A percentile compares a stretch with the other conserved stretches of the same genome.
Evolutionary conservation across 768 basidiomycete genomes (phyloP).

Genomic region (Solioccasus polychromus): DNA sequence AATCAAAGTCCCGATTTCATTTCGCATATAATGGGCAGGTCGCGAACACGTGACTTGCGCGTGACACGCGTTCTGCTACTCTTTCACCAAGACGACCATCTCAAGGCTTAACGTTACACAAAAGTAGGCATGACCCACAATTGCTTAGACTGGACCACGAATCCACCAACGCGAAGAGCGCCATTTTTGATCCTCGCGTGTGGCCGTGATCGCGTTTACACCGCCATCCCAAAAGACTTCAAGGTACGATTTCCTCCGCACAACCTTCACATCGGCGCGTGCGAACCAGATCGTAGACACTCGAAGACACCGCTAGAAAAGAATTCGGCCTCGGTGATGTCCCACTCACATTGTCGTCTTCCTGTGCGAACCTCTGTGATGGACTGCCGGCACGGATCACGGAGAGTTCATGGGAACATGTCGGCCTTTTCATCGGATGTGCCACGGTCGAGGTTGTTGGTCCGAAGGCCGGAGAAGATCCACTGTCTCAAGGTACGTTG

Average conservation of each 20-base stretch:
- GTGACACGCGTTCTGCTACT: constrained; percentile 2
- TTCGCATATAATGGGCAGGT: neutral
- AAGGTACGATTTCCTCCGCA: constrained; percentile 5
- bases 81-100: too few species aligned
- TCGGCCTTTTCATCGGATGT: constrained; percentile 24
- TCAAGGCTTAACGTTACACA: too few species aligned
- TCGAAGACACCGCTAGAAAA: constrained; percentile 13
- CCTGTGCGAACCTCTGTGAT: constrained; percentile 21
- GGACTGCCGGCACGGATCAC: constrained; percentile 24
- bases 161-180: constrained; percentile 17
- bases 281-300: constrained; percentile 3
- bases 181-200: constrained; percentile 18
- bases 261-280: neutral
- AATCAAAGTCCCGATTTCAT: too few species aligned
- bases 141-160: constrained; percentile 25
- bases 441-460: constrained; percentile 10
- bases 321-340: constrained; percentile 22
- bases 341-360: constrained; percentile 12
- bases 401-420: constrained; percentile 13
- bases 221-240: constrained; percentile 14
- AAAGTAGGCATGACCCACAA: constrained; percentile 24
- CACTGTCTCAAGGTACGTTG: constrained; percentile 1
- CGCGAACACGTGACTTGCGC: constrained; percentile 12
- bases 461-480: neutral
- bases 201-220: constrained; percentile 19